phyloP scores from a whole-genome alignment of 768 basidiomycete genomes.

The Mycena maculata region DNA sequence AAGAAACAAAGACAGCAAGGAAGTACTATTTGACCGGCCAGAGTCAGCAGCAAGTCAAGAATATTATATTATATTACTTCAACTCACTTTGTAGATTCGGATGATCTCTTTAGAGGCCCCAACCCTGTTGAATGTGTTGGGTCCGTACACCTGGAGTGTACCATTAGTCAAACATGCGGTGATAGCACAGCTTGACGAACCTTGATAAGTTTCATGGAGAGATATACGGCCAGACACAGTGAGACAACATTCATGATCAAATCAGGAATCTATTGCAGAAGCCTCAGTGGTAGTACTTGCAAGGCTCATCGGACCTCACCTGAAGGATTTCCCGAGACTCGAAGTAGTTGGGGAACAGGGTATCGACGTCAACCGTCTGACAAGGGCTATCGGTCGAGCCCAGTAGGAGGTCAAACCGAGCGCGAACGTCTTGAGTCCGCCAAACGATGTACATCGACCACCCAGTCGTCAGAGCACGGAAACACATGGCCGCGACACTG shows the following conservation, averaged over 20 bases:
- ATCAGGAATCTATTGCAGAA: constrained; percentile 27
- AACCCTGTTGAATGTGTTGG: constrained; percentile 48
- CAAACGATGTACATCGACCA: constrained; percentile 36
- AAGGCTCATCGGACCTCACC: not conserved
- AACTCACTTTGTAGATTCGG: constrained; percentile 47
- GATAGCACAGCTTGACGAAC: not conserved
- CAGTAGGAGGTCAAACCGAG: constrained; percentile 26
- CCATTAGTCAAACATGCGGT: not conserved
- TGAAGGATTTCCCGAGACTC: constrained; percentile 24
- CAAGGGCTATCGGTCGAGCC: constrained; percentile 30
- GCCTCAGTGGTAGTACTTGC: not conserved
- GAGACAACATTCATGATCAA: constrained; percentile 27
- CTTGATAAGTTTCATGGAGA: constrained; percentile 33
- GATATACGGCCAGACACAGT: constrained; percentile 23
- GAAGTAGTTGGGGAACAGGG: constrained; percentile 31
- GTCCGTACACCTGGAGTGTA: constrained; percentile 24
- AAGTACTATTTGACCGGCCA: constrained; percentile 35
- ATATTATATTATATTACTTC: too few species aligned
- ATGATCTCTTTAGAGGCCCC: constrained; percentile 49
- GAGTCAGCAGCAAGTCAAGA: not conserved
- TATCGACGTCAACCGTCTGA: constrained; percentile 16
- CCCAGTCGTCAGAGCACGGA: constrained; percentile 29
- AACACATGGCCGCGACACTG: constrained; percentile 31
- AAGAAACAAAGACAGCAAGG: constrained; percentile 44
- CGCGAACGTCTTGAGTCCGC: constrained; percentile 27